Conservation (phyloP, 768 basidiomycete species). For the Collybia mongolica region DNA sequence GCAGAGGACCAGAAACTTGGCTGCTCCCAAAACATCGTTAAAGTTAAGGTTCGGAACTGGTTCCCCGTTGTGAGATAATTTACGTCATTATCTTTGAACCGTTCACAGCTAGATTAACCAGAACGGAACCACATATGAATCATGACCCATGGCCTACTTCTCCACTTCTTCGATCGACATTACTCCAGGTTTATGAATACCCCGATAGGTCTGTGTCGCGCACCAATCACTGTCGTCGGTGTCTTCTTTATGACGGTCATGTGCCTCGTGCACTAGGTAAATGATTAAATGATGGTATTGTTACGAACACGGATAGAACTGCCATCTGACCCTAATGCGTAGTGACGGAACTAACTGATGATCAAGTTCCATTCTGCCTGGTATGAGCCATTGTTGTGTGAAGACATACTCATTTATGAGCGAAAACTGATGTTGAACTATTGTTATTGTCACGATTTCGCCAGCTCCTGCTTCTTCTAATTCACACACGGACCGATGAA, state of each 20-base stretch:
- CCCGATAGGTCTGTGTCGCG: no score
- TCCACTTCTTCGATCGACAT: slow-evolving; percentile 1
- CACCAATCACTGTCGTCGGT: not conserved
- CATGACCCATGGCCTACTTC: no score
- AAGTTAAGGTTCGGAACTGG: slow-evolving; percentile 6
- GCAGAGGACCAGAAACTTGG: slow-evolving; percentile 2
- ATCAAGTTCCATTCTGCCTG: no score
- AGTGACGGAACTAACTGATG: no score
- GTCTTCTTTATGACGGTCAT: not conserved
- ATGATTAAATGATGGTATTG: not conserved
- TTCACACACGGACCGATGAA: no score
- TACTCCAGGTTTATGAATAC: not conserved
- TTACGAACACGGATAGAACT: not conserved
- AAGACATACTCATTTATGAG: no score
- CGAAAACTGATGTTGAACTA: no score
- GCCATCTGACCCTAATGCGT: no score
- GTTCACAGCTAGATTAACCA: slow-evolving; percentile 1
- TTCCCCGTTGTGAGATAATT: slow-evolving; percentile 7
- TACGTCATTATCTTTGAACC: not conserved
- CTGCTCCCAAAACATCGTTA: not conserved
- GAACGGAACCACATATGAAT: not conserved
- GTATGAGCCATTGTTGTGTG: no score
- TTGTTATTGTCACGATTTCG: no score
- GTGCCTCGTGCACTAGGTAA: not conserved
- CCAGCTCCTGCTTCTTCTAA: no score